phyloP scores from a whole-genome alignment of 129 eudicot genomes.

The Daucus carota region DNA sequence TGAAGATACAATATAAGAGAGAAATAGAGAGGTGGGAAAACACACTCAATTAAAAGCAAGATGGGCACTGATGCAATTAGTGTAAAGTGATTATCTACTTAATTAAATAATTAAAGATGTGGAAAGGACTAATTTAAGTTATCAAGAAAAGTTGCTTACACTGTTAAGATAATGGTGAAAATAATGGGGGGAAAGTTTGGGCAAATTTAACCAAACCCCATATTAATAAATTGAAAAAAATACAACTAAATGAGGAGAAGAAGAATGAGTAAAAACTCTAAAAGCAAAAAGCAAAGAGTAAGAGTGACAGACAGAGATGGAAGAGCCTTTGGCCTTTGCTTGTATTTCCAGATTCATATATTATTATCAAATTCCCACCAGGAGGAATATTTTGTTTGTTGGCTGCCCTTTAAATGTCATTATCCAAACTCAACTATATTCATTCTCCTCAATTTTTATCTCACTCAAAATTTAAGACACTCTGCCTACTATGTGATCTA shows the following conservation, averaged over 20 bases:
- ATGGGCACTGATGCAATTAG: constrained; percentile 1
- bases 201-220: constrained; percentile 1
- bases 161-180: background rate
- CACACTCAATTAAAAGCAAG: constrained; percentile 11
- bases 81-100: constrained; percentile 10
- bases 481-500: constrained; percentile 5
- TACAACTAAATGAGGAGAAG: too few species aligned
- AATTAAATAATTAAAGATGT: background rate
- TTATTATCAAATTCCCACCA: constrained; percentile 15
- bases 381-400: constrained; percentile 21
- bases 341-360: constrained; percentile 31
- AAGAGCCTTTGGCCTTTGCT: constrained; percentile 38
- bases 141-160: constrained; percentile 1
- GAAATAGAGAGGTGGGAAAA: background rate
- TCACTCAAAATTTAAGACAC: background rate
- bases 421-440: constrained; percentile 20
- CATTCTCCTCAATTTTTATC: constrained; percentile 25
- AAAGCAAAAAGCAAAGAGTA: constrained; percentile 15
- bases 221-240: too few species aligned
- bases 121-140: constrained; percentile 12
- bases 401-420: constrained; percentile 9
- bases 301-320: constrained; percentile 14
- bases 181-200: background rate
- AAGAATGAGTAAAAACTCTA: background rate
- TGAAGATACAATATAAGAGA: constrained; percentile 33